Conservation (phyloP, 2,329 filamentous ascomycete genomes). For the Neonectria sp. region DNA sequence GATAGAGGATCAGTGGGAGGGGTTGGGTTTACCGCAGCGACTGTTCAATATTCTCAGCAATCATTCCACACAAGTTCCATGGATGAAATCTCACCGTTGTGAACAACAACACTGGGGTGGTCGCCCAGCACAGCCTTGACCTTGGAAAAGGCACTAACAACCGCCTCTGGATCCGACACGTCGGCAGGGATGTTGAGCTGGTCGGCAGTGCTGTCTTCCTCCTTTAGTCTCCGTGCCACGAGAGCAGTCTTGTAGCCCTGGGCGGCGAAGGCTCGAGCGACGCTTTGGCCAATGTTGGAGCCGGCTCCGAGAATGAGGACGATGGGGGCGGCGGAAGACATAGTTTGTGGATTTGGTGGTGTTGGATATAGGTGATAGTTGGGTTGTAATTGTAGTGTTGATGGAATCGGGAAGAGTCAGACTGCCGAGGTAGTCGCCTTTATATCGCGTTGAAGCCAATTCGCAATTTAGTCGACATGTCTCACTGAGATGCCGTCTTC, state of each 20-base stretch:
- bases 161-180: conserved; percentile 50
- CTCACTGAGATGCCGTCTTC: neutral
- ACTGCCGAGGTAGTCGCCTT: neutral
- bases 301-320: conserved; percentile 46
- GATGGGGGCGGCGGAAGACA: conserved; percentile 24
- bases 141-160: conserved; percentile 30
- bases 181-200: conserved; percentile 54
- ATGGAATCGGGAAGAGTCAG: neutral
- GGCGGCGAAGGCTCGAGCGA: conserved; percentile 37
- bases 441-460: neutral
- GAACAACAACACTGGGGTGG: conserved; percentile 39
- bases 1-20: conserved; percentile 24
- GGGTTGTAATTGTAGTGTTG: neutral
- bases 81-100: conserved; percentile 39
- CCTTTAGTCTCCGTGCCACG: conserved; percentile 37
- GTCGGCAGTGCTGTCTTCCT: conserved; percentile 37
- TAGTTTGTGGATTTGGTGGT: neutral
- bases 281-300: conserved; percentile 39
- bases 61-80: neutral
- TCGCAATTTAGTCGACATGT: no score
- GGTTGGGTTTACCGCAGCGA: conserved; percentile 33
- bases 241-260: conserved; percentile 45
- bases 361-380: neutral
- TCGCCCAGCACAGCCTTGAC: conserved; percentile 31
- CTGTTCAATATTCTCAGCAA: conserved; percentile 1